These are phyloP conservation scores for Sporobolomyces pararoseus DNA, from an alignment of 768 basidiomycete species.

Conservation along the genomic window DNA sequence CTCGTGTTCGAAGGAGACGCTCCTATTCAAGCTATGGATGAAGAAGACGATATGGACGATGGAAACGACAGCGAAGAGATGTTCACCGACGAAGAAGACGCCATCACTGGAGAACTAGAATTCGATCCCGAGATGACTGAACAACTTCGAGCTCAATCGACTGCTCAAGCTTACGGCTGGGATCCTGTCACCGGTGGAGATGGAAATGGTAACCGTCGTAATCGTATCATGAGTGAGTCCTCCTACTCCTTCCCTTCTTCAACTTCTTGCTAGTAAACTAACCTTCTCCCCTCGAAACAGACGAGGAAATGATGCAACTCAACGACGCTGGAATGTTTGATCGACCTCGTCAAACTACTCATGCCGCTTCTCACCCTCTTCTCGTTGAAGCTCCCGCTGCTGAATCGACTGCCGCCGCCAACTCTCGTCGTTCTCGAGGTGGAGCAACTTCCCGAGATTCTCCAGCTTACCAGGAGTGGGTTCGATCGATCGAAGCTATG, in stretches of 20 bases:
- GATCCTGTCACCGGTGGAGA: slow-evolving; percentile 39
- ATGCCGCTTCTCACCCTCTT: slow-evolving; percentile 68
- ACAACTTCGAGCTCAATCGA: slow-evolving; percentile 33
- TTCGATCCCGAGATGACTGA: slow-evolving; percentile 42
- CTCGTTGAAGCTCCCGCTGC: slow-evolving; percentile 59
- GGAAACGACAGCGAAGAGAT: slow-evolving; percentile 49
- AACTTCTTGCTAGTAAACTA: neutral
- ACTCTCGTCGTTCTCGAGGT: slow-evolving; percentile 55
- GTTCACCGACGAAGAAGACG: slow-evolving; percentile 38
- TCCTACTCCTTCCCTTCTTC: neutral
- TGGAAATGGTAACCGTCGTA: slow-evolving; percentile 25
- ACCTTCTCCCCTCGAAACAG: neutral
- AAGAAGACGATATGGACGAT: slow-evolving; percentile 45
- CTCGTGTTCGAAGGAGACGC: slow-evolving; percentile 50
- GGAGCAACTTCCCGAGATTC: slow-evolving; percentile 48
- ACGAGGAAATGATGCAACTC: slow-evolving; percentile 37
- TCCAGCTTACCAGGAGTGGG: slow-evolving; percentile 52
- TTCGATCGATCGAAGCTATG: slow-evolving; percentile 62
- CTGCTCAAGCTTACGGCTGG: slow-evolving; percentile 37
- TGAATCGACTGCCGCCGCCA: slow-evolving; percentile 44
- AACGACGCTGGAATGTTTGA: slow-evolving; percentile 47
- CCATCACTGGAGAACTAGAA: slow-evolving; percentile 39
- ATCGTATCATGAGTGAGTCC: slow-evolving; percentile 26
- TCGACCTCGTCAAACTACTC: slow-evolving; percentile 31
- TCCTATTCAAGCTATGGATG: slow-evolving; percentile 47